These are phyloP conservation scores for Aspergillus piperis DNA, from an alignment of 2,329 filamentous ascomycete species.

Conservation along the genomic window DNA sequence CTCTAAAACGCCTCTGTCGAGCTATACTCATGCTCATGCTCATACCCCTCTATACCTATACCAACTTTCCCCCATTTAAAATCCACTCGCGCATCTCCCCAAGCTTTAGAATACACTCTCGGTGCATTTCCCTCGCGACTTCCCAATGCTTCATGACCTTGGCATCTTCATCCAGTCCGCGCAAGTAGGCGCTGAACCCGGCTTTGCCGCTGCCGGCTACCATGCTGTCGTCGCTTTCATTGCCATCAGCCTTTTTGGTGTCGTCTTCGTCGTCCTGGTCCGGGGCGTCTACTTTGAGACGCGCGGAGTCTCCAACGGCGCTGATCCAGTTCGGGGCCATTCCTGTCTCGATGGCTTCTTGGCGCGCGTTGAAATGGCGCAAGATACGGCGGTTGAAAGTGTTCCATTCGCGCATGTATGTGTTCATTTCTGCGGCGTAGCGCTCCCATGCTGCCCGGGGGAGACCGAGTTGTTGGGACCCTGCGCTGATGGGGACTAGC, in stretches of 20 bases:
- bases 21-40: not conserved
- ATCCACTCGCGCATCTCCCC: constrained; percentile 44
- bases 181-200: constrained; percentile 49
- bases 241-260: constrained; percentile 18
- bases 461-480: constrained; percentile 41
- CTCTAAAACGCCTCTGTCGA: not conserved
- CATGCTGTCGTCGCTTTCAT: constrained; percentile 33
- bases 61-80: constrained; percentile 32
- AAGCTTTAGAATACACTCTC: constrained; percentile 45
- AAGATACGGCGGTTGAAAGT: constrained; percentile 58
- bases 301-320: constrained; percentile 51
- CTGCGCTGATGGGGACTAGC: constrained; percentile 20
- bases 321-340: constrained; percentile 54
- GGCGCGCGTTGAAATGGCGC: constrained; percentile 56
- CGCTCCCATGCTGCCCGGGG: constrained; percentile 51
- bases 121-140: constrained; percentile 49
- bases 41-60: constrained; percentile 3
- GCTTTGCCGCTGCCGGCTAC: constrained; percentile 36
- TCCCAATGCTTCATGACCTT: constrained; percentile 52
- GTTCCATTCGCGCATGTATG: constrained; percentile 60
- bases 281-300: constrained; percentile 29
- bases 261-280: constrained; percentile 28
- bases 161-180: constrained; percentile 48
- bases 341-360: constrained; percentile 49
- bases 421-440: constrained; percentile 56